A percentile compares a stretch with the other conserved stretches of the same genome.
These are phyloP conservation scores for Pleurotus djamor DNA, from an alignment of 768 basidiomycete species.

Conservation along the genomic window DNA sequence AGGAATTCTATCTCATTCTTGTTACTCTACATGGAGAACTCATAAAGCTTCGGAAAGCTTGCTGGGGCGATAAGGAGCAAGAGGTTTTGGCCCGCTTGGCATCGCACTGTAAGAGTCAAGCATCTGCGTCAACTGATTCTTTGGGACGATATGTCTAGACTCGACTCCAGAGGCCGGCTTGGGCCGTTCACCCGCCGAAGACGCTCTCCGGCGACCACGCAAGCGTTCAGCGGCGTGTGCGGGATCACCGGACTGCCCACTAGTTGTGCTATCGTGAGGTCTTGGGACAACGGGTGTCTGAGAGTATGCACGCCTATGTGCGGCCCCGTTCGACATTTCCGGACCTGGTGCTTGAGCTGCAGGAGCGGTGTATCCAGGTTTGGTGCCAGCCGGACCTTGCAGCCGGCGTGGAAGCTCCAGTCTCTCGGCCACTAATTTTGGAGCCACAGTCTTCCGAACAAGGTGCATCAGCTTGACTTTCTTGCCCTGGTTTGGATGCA, in stretches of 20 bases:
- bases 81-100: background rate
- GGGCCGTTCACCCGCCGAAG: conserved; percentile 40
- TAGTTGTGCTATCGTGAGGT: background rate
- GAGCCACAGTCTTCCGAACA: conserved; percentile 63
- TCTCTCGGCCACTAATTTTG: conserved; percentile 66
- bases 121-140: conserved; percentile 4
- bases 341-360: background rate
- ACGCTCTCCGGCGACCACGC: conserved; percentile 39
- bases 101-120: background rate
- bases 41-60: background rate
- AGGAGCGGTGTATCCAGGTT: background rate
- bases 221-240: conserved; percentile 1
- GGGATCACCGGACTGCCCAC: background rate
- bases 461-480: conserved; percentile 69
- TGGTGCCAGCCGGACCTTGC: background rate
- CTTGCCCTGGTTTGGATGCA: conserved; percentile 62
- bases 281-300: conserved; percentile 11
- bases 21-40: too few relatives aligned
- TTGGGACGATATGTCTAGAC: conserved; percentile 8
- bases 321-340: conserved; percentile 14
- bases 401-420: conserved; percentile 39
- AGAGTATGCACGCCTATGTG: conserved; percentile 26
- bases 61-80: background rate
- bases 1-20: background rate
- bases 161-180: too few relatives aligned